phyloP scores from a whole-genome alignment of 2,329 filamentous ascomycete genomes.

The Chrysosporium keratinophilum region DNA sequence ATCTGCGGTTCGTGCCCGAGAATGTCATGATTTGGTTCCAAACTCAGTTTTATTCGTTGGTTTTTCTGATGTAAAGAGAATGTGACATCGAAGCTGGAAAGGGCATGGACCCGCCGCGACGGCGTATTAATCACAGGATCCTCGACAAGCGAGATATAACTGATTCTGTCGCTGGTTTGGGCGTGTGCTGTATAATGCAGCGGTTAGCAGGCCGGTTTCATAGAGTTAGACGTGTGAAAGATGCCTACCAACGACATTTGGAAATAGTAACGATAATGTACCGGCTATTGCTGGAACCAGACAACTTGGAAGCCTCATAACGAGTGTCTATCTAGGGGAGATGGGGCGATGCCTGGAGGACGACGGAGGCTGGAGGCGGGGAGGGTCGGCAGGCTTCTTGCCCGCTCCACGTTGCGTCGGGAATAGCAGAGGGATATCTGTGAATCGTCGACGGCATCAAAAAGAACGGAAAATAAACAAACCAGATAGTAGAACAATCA shows the following conservation, averaged over 20 bases:
- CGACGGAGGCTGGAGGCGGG: neutral
- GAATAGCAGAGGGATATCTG: neutral
- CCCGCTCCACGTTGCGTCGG: neutral
- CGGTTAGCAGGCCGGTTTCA: neutral
- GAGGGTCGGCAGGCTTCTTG: neutral
- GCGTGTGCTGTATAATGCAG: constrained; percentile 50
- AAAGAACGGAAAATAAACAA: neutral
- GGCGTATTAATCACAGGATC: constrained; percentile 67
- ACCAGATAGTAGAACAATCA: neutral
- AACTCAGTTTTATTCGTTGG: constrained; percentile 63
- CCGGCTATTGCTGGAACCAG: constrained; percentile 23
- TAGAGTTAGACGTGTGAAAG: neutral
- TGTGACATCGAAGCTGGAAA: constrained; percentile 73
- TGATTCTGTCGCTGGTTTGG: constrained; percentile 63
- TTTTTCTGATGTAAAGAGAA: constrained; percentile 61
- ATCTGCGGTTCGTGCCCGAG: constrained; percentile 66
- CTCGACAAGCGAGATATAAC: constrained; percentile 61
- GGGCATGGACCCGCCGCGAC: constrained; percentile 65
- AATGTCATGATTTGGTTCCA: constrained; percentile 88
- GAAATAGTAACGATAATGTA: constrained; percentile 21
- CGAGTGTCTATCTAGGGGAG: neutral
- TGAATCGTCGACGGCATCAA: neutral
- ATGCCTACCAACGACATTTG: constrained; percentile 18
- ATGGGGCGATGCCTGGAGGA: neutral
- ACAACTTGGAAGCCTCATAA: constrained; percentile 23